These are phyloP conservation scores for Crinitomyces ghanaensis DNA, from an alignment of 805 yeast genomes.

Conservation along the genomic window DNA sequence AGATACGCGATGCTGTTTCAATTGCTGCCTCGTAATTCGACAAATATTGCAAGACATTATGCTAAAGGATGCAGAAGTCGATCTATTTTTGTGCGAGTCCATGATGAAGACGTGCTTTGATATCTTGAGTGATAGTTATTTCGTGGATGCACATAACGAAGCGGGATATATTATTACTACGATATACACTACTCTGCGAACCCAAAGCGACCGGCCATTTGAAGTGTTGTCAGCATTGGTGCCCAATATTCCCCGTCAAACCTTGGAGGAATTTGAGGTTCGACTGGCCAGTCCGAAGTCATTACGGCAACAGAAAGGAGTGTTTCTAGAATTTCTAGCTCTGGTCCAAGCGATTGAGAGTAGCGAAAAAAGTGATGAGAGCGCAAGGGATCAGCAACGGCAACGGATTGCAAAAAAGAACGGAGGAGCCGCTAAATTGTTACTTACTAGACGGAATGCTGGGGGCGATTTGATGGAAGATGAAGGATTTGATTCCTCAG, in stretches of 20 bases:
- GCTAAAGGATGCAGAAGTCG: slow-evolving; percentile 63
- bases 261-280: slow-evolving; percentile 52
- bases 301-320: slow-evolving; percentile 67
- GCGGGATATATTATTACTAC: slow-evolving; percentile 83
- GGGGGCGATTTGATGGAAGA: slow-evolving; percentile 19
- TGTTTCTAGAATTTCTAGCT: slow-evolving; percentile 65
- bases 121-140: slow-evolving; percentile 62
- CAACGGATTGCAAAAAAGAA: slow-evolving; percentile 11
- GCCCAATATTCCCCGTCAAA: slow-evolving; percentile 38
- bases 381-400: slow-evolving; percentile 28
- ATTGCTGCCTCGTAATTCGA: slow-evolving; percentile 71
- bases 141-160: slow-evolving; percentile 79
- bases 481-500: slow-evolving; percentile 15
- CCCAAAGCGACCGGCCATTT: slow-evolving; percentile 59
- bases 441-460: slow-evolving; percentile 13
- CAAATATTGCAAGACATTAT: slow-evolving; percentile 60
- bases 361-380: slow-evolving; percentile 28
- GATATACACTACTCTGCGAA: slow-evolving; percentile 60
- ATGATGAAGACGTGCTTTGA: slow-evolving; percentile 59
- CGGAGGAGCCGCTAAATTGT: slow-evolving; percentile 6
- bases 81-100: slow-evolving; percentile 50
- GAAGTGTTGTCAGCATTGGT: slow-evolving; percentile 43
- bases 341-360: slow-evolving; percentile 37
- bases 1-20: slow-evolving; percentile 88
- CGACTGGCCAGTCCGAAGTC: slow-evolving; percentile 50